A percentile compares a stretch with the other conserved stretches of the same genome.
Evolutionary conservation across 23 red algal species (phyloP).

Genomic region (Rhodosorus marinus): DNA sequence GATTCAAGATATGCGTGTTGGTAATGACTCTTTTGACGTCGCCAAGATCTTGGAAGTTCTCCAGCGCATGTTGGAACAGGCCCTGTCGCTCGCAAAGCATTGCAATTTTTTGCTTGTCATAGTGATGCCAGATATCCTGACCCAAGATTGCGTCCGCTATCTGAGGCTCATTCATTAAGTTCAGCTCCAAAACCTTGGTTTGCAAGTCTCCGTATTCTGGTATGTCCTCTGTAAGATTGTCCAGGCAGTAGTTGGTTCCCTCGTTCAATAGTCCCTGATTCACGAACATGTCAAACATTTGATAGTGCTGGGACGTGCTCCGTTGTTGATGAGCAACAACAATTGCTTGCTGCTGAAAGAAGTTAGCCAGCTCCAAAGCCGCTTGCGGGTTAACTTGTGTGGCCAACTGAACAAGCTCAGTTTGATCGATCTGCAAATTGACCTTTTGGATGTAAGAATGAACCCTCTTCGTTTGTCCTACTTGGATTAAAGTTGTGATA

Average conservation of each 20-base stretch:
- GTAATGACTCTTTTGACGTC: conserved; percentile 90
- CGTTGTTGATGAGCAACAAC: conserved; percentile 5
- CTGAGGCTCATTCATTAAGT: conserved; percentile 52
- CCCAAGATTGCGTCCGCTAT: conserved; percentile 90
- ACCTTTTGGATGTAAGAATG: conserved; percentile 55
- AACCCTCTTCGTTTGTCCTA: conserved; percentile 49
- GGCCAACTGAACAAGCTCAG: conserved; percentile 69
- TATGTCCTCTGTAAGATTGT: conserved; percentile 66
- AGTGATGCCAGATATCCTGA: conserved; percentile 90
- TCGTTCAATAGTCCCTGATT: conserved; percentile 81
- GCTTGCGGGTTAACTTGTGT: conserved; percentile 27
- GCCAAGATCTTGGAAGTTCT: conserved; percentile 53
- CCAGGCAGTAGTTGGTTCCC: conserved; percentile 76
- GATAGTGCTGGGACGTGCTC: conserved; percentile 32
- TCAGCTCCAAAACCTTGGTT: conserved; percentile 77
- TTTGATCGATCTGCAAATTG: conserved; percentile 37
- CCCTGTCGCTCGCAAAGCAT: conserved; percentile 81
- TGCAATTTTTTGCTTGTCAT: conserved; percentile 55
- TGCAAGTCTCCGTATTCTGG: conserved; percentile 62
- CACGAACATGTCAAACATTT: conserved; percentile 94
- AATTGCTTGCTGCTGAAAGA: conserved; percentile 32
- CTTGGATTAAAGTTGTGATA: conserved; percentile 72
- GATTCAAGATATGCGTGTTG: conserved; percentile 79
- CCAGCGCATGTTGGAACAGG: conserved; percentile 83
- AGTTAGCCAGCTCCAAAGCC: conserved; percentile 67